These are phyloP conservation scores for Phoenix roebelenii DNA, from an alignment of 176 grass and related monocot species.

Conservation along the genomic window DNA sequence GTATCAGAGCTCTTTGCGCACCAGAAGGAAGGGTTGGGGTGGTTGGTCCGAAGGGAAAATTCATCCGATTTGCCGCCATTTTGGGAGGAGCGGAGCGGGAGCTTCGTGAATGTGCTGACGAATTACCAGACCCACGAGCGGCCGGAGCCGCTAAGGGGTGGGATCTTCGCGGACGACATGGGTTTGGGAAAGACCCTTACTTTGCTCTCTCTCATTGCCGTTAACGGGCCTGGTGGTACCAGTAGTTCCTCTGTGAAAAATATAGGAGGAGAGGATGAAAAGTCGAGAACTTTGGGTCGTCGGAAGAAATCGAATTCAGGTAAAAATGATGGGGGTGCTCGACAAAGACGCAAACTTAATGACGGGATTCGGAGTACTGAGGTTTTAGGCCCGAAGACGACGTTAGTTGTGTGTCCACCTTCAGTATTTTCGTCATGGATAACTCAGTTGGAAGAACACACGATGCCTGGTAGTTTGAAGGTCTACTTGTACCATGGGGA, in stretches of 20 bases:
- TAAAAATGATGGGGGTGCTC: conserved; percentile 10
- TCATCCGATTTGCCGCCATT: conserved; percentile 66
- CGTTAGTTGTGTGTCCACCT: conserved; percentile 73
- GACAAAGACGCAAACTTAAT: conserved; percentile 43
- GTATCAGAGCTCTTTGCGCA: conserved; percentile 53
- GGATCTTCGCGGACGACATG: conserved; percentile 96
- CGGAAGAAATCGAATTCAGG: conserved; percentile 1
- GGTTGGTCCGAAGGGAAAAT: conserved; percentile 70
- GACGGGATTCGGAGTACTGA: background rate
- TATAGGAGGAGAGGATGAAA: background rate
- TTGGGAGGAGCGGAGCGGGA: conserved; percentile 45
- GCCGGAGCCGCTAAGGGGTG: conserved; percentile 50
- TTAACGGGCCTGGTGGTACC: conserved; percentile 28
- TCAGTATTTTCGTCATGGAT: conserved; percentile 94
- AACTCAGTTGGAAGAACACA: conserved; percentile 82
- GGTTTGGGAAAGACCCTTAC: conserved; percentile 92
- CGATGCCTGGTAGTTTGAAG: conserved; percentile 47
- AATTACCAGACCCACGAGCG: conserved; percentile 31
- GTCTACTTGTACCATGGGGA: conserved; percentile 88
- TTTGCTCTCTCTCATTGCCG: conserved; percentile 57
- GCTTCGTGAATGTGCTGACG: conserved; percentile 51
- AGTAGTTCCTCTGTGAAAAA: background rate
- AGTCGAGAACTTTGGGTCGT: background rate
- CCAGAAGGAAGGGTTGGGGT: conserved; percentile 73
- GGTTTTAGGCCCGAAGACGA: conserved; percentile 18